Evolutionary conservation across 2,329 filamentous ascomycete species (phyloP).

Genomic region (Juglanconis sp.): DNA sequence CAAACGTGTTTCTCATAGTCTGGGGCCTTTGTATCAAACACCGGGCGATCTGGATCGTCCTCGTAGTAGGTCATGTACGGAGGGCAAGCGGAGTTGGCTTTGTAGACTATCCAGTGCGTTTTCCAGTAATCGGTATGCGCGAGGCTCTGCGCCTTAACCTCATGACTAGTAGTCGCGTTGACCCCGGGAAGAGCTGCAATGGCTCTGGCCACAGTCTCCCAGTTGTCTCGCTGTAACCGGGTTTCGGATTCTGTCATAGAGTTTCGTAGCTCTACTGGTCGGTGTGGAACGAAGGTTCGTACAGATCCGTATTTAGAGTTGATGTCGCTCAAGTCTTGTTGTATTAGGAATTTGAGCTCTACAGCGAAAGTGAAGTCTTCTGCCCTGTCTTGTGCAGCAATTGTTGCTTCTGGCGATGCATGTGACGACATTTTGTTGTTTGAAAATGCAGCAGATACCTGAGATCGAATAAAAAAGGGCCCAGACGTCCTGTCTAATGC

Average conservation of each 20-base stretch:
- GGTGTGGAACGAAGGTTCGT: constrained; percentile 14
- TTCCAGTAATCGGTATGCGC: constrained; percentile 32
- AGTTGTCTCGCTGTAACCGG: constrained; percentile 7
- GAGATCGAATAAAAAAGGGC: too few relatives aligned
- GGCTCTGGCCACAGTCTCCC: constrained; percentile 7
- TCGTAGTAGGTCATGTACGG: constrained; percentile 23
- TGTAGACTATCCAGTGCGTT: constrained; percentile 39
- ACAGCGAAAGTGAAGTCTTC: constrained; percentile 16
- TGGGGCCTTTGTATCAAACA: constrained; percentile 5
- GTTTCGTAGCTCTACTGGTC: neutral
- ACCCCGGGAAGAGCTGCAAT: constrained; percentile 16
- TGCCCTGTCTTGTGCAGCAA: neutral
- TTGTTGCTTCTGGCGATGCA: neutral
- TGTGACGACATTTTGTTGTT: neutral
- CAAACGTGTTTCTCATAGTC: constrained; percentile 27
- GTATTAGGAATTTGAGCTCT: constrained; percentile 17
- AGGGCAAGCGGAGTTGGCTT: constrained; percentile 36
- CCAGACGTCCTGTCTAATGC: too few relatives aligned
- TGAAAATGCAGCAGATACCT: too few relatives aligned
- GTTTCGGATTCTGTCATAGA: constrained; percentile 16
- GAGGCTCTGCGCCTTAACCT: constrained; percentile 21
- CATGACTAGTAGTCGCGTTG: constrained; percentile 27
- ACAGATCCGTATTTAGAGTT: neutral
- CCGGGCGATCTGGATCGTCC: constrained; percentile 6
- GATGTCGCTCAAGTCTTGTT: neutral